phyloP scores from a whole-genome alignment of 2,329 filamentous ascomycete species.

The Sclerotiophoma versabilis region DNA sequence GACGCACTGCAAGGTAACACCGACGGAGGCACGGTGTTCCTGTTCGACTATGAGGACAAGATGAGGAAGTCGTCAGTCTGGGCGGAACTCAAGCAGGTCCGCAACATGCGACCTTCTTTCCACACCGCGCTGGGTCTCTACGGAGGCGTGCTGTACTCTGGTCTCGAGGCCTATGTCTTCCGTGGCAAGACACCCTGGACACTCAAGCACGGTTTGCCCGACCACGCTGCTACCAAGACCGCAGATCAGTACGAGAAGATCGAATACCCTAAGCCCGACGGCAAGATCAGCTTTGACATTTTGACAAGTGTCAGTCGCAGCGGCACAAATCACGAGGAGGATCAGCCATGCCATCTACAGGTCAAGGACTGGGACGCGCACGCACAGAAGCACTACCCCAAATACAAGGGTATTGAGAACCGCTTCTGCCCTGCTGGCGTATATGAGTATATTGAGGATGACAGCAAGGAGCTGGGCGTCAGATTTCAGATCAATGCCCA shows the following conservation, averaged over 20 bases:
- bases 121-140: slow-evolving; percentile 85
- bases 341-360: slow-evolving; percentile 95
- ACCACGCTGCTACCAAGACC: slow-evolving; percentile 78
- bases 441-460: slow-evolving; percentile 97
- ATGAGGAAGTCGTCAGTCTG: slow-evolving; percentile 88
- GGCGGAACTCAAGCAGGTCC: slow-evolving; percentile 92
- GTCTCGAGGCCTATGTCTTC: slow-evolving; percentile 86
- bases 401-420: slow-evolving; percentile 92
- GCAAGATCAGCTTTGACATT: slow-evolving; percentile 94
- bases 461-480: slow-evolving; percentile 83
- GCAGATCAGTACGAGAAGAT: slow-evolving; percentile 86
- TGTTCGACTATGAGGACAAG: slow-evolving; percentile 92
- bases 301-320: slow-evolving; percentile 93
- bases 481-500: slow-evolving; percentile 97
- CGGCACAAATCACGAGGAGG: slow-evolving; percentile 97
- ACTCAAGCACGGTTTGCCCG: slow-evolving; percentile 79
- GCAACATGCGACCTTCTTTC: slow-evolving; percentile 97
- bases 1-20: slow-evolving; percentile 67
- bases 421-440: slow-evolving; percentile 97
- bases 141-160: slow-evolving; percentile 91
- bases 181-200: slow-evolving; percentile 92
- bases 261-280: slow-evolving; percentile 95
- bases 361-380: slow-evolving; percentile 96
- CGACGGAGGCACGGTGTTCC: slow-evolving; percentile 77
- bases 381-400: slow-evolving; percentile 80